Evolutionary conservation across 1,284 basidiomycete genomes (phyloP).

Genomic region (Cutaneotrichosporon cyanovorans): DNA sequence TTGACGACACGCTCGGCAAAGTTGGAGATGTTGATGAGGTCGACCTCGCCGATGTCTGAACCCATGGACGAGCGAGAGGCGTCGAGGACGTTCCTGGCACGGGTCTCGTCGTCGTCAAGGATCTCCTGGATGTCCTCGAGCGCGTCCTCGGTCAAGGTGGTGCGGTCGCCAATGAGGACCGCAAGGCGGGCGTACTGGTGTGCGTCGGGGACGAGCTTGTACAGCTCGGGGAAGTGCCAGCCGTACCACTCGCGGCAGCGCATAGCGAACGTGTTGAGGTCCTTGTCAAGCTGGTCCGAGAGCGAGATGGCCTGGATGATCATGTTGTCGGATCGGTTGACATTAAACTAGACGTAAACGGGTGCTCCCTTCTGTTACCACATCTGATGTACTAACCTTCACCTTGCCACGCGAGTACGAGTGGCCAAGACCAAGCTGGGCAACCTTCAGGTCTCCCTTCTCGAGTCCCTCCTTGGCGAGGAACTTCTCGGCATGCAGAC

Average conservation of each 20-base stretch:
- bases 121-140: constrained; percentile 74
- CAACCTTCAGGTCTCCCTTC: constrained; percentile 79
- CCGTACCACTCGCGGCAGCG: constrained; percentile 98
- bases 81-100: constrained; percentile 90
- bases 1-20: constrained; percentile 89
- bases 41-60: constrained; percentile 81
- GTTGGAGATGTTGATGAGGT: constrained; percentile 91
- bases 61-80: constrained; percentile 94
- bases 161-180: constrained; percentile 85
- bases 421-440: constrained; percentile 95
- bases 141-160: constrained; percentile 53
- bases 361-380: not conserved
- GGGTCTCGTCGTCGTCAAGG: constrained; percentile 75
- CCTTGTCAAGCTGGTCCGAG: constrained; percentile 98
- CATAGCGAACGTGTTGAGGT: constrained; percentile 99
- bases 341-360: constrained; percentile 66
- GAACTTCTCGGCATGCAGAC: constrained; percentile 84
- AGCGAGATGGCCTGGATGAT: constrained; percentile 99
- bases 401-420: constrained; percentile 97
- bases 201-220: constrained; percentile 90
- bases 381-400: constrained; percentile 51
- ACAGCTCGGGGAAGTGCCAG: constrained; percentile 99
- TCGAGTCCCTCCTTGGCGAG: constrained; percentile 61
- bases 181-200: constrained; percentile 85
- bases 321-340: constrained; percentile 99